Percentiles rank a stretch among this genome's conserved stretches.
Evolutionary conservation across 768 basidiomycete species (phyloP).

Genomic region (Pleurotus giganteus): DNA sequence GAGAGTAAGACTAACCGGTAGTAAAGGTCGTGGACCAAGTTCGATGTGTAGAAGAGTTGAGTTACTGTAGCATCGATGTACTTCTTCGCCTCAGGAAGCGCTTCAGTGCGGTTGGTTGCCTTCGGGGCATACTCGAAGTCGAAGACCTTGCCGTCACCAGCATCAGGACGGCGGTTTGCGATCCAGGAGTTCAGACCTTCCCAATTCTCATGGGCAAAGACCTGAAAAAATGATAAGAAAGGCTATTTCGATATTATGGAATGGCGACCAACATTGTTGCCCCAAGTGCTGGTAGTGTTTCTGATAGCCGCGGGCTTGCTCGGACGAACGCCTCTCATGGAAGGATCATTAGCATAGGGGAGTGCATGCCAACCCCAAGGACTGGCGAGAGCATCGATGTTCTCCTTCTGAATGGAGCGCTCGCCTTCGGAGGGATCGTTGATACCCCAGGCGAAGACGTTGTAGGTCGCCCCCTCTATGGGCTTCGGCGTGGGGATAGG

Average conservation of each 20-base stretch:
- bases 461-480: constrained; percentile 48
- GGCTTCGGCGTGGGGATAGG: constrained; percentile 42
- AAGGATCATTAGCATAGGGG: constrained; percentile 69
- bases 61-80: constrained; percentile 87
- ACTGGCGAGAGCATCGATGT: constrained; percentile 74
- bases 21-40: constrained; percentile 79
- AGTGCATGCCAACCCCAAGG: constrained; percentile 92
- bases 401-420: constrained; percentile 56
- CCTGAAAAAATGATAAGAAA: constrained; percentile 29
- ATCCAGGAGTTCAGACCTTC: constrained; percentile 65
- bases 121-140: constrained; percentile 76
- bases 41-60: constrained; percentile 86
- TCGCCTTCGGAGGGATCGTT: constrained; percentile 82
- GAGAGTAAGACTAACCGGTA: constrained; percentile 49
- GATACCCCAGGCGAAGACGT: constrained; percentile 76
- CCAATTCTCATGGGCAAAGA: constrained; percentile 95
- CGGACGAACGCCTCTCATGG: constrained; percentile 22
- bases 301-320: constrained; percentile 19
- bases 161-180: constrained; percentile 79
- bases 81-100: constrained; percentile 67
- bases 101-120: constrained; percentile 50
- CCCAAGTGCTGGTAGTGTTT: constrained; percentile 81
- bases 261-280: constrained; percentile 64
- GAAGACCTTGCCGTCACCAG: constrained; percentile 53
- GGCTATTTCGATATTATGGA: neutral